Evolutionary conservation across 75 land plant species (phyloP).

Genomic region (Larix kaempferi): DNA sequence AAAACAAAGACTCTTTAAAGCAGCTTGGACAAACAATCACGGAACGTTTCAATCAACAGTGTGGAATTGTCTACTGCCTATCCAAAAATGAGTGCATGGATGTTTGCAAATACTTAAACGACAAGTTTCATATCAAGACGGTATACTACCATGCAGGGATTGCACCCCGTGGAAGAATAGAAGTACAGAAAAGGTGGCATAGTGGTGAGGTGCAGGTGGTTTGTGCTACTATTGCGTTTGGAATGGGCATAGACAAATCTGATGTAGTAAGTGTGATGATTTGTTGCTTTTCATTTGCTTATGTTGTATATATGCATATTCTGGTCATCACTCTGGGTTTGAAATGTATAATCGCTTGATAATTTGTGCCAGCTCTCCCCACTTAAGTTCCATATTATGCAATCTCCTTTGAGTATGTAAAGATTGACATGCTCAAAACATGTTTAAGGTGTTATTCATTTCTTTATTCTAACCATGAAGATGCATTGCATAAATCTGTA

Average conservation of each 20-base stretch:
- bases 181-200: conserved; percentile 73
- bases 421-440: too few relatives aligned
- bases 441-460: too few relatives aligned
- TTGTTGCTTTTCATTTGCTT: neutral
- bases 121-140: conserved; percentile 56
- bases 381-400: neutral
- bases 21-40: conserved; percentile 60
- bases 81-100: conserved; percentile 85
- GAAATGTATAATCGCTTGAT: neutral
- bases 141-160: conserved; percentile 85
- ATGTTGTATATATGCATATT: neutral
- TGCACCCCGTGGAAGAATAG: conserved; percentile 49
- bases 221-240: conserved; percentile 95
- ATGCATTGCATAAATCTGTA: too few relatives aligned
- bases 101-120: conserved; percentile 60
- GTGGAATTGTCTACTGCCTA: conserved; percentile 87
- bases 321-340: neutral
- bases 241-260: conserved; percentile 92
- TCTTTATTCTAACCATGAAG: too few relatives aligned
- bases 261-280: conserved; percentile 69
- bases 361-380: neutral
- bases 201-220: conserved; percentile 65
- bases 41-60: conserved; percentile 42
- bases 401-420: neutral
- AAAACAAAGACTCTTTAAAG: conserved; percentile 63